Evolutionary conservation across 2,329 filamentous ascomycete genomes (phyloP), one percentile per base, ranked within the genome.

Genomic region (Colletotrichum orchidophilum): DNA sequence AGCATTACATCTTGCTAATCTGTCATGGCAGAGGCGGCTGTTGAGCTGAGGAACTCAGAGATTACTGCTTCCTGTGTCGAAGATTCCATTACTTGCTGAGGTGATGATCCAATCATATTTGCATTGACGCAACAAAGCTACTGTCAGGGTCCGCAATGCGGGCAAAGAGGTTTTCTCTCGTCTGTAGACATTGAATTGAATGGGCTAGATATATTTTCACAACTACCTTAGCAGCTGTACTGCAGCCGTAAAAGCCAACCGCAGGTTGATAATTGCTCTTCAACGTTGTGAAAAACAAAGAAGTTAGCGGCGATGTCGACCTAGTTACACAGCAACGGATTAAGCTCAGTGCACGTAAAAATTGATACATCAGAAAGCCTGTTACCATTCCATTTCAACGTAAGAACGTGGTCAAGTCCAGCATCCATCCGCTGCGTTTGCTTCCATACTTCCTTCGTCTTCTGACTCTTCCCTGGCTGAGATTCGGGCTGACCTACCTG

Each of bases 61-160:
- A 50, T 66, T 57, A n/a, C 64, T 66, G 33, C 64, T 66, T 21
- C 64, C 64, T 2, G 64, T 66, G 33, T 66, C 64, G 57, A 66
- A 54, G 49, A 66, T 60, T 15, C 64, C 4, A 49, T 55, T 24
- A 66, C 50, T n/a, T 39, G 27, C 21, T 66, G 64, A 12, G 50
- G 54, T 1, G 54, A 31, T 5, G 31, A 57, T 39, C 31, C 31
- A 29, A 57, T n/a, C 15, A 57, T 15, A 57, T 35, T 18, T 26
- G 31, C 31, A 57, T 39, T 12, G 54, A 57, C 8, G 54, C 54
- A 13, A 39, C 31, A 24, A 57, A 57, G 1, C 24, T 33, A n/a
- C 54, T 33, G 11, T 39, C 31, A 3, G 54, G 54, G 33, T 21
- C 31, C 7, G 21, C 12, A 29, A 57, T 57, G 54, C 54, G 54